Base-by-base conservation (phyloP, 2,329 filamentous ascomycete species). In the Colletotrichum tabaci region DNA sequence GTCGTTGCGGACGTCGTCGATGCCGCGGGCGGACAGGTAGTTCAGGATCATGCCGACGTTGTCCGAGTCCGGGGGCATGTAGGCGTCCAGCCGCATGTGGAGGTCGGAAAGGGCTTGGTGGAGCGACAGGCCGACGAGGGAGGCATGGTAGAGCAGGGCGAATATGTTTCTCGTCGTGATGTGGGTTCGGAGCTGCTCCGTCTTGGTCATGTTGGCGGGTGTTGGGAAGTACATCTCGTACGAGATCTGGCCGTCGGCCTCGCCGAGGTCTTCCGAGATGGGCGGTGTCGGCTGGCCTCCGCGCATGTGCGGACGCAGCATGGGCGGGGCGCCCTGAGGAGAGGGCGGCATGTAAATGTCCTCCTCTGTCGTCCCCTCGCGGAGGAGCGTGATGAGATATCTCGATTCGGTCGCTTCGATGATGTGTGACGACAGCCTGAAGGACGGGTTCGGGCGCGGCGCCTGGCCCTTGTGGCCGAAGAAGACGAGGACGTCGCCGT, bases 91-190 rank as follows among this genome's bases (percentile, higher is more conserved):
- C 2, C 91, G 87, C 9, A 86, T 81, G 49, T 90, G 89, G 0
- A 94, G 81, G 75, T 93, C 91, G 0, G 83, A 83, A 6, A 94
- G 81, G 46, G 91, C 90, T 74, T 92, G 89, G 74, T 87, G 88
- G 0, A 93, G 79, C 5, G 91, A 90, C 1, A 89, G 76, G 0
- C 92, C 92, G 2, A 93, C 91, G 0, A 93, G 83, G 0, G 91
- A 91, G 26, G 89, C 88, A 62, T 89, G 86, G 75, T 89, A 91
- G 2, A 93, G 79, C 44, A 93, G 80, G 0, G 91, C 91, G 75
- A 94, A 90, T 55, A 93, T 87, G 75, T 93, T 94, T 23, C 92
- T 87, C 0, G 91, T 91, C 0, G 91, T 91, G 57, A 93, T 85
- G 74, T 91, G 89, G 73, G 92, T 85, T 1, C 89, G 84, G 1